Percentiles rank a stretch among this genome's conserved stretches.
These are phyloP conservation scores for Moesziomyces globuligerus DNA, from an alignment of 1,284 basidiomycete species.

Conservation along the genomic window DNA sequence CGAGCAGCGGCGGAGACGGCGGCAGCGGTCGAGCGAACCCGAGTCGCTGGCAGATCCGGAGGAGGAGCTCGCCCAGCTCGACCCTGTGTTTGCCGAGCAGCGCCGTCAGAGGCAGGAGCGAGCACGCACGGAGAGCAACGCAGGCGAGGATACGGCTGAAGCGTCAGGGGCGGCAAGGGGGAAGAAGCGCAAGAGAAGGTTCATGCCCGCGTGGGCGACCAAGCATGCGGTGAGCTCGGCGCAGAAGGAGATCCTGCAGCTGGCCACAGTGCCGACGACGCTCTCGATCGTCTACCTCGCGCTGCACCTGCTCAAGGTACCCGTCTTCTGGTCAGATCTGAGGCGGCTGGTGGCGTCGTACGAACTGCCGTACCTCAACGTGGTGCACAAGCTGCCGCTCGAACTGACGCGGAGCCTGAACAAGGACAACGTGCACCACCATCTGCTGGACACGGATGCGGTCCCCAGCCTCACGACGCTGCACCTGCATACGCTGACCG, in stretches of 20 bases:
- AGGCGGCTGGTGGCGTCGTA: constrained; percentile 74
- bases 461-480: constrained; percentile 74
- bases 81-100: constrained; percentile 45
- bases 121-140: constrained; percentile 1
- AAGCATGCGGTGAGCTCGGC: constrained; percentile 24
- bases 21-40: constrained; percentile 27
- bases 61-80: constrained; percentile 40
- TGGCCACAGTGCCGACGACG: constrained; percentile 39
- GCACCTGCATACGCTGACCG: constrained; percentile 74
- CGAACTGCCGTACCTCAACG: constrained; percentile 83
- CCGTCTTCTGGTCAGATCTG: constrained; percentile 52
- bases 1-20: constrained; percentile 6
- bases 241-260: constrained; percentile 25
- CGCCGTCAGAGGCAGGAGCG: constrained; percentile 18
- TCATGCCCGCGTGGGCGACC: constrained; percentile 28
- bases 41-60: constrained; percentile 36
- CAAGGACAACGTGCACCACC: constrained; percentile 38
- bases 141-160: background rate
- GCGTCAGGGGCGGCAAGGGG: background rate
- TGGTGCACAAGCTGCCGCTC: constrained; percentile 75
- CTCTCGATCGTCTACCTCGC: constrained; percentile 54
- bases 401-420: constrained; percentile 77
- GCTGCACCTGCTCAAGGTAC: constrained; percentile 49
- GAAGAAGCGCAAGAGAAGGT: constrained; percentile 3
- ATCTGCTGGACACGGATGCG: constrained; percentile 70